A percentile compares a stretch with the other conserved stretches of the same genome.
These are phyloP conservation scores for Fusarium papillatum DNA, from an alignment of 2,329 filamentous ascomycete genomes.

Conservation along the genomic window DNA sequence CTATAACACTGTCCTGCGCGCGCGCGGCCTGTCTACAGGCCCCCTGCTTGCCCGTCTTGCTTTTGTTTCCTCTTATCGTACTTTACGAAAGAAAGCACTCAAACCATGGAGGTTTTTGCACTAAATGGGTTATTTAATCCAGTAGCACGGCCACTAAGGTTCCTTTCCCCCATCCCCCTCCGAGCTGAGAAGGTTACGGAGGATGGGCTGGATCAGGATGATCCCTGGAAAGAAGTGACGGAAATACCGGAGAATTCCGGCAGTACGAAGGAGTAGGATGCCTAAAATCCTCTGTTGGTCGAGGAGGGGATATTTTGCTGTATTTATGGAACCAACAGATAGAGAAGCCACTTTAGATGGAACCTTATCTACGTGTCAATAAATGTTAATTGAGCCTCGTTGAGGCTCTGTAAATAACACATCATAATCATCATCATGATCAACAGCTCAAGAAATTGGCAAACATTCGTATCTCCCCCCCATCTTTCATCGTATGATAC, in stretches of 20 bases:
- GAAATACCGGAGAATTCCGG: background rate
- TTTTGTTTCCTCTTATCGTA: background rate
- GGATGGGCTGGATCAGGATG: background rate
- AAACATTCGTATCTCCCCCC: background rate
- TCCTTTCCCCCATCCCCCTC: background rate
- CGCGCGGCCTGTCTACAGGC: background rate
- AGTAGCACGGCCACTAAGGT: background rate
- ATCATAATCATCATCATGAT: background rate
- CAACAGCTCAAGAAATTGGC: background rate
- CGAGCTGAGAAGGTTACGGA: background rate
- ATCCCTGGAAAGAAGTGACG: background rate
- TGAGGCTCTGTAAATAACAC: background rate
- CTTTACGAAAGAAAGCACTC: background rate
- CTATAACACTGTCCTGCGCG: background rate
- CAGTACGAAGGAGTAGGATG: background rate
- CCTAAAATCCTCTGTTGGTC: background rate
- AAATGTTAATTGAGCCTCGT: background rate
- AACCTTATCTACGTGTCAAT: background rate
- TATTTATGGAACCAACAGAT: background rate
- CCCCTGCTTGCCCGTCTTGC: background rate
- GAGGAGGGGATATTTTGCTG: background rate
- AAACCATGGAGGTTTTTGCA: background rate
- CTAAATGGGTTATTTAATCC: background rate
- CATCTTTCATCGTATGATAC: constrained; percentile 18
- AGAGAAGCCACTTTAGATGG: background rate